Evolutionary conservation across 257 asterid species (phyloP).

Genomic region (Solanum arcanum): DNA sequence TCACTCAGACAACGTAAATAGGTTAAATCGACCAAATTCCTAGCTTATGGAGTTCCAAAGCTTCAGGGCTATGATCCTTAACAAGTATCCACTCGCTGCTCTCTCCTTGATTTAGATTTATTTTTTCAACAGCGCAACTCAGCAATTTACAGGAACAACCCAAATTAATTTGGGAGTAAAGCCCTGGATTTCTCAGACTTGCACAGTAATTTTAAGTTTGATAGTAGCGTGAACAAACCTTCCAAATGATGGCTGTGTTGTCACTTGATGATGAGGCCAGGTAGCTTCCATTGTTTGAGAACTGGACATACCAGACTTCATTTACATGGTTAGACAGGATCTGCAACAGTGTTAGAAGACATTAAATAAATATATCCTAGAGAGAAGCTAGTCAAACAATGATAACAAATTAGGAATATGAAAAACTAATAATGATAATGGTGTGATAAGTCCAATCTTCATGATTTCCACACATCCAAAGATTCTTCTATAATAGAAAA

Average conservation of each 20-base stretch:
- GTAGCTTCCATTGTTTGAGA: constrained; percentile 66
- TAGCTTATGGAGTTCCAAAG: neutral
- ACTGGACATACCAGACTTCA: constrained; percentile 96
- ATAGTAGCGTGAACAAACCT: constrained; percentile 27
- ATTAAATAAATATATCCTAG: neutral
- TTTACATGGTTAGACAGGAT: constrained; percentile 54
- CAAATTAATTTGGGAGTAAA: neutral
- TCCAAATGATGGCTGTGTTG: constrained; percentile 81
- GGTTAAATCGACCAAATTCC: neutral
- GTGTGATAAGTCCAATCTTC: neutral
- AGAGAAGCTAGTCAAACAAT: neutral
- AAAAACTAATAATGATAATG: neutral
- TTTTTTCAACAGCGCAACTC: neutral
- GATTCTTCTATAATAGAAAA: neutral
- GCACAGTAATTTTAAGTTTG: neutral
- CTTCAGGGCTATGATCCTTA: neutral
- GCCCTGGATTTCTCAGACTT: neutral
- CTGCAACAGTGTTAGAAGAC: constrained; percentile 29
- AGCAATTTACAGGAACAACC: neutral
- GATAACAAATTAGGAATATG: neutral
- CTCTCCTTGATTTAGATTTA: neutral
- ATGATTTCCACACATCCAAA: neutral
- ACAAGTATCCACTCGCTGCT: neutral
- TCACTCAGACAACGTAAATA: neutral
- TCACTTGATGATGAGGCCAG: constrained; percentile 86